Evolutionary conservation across 176 grass and related monocot genomes (phyloP).

Genomic region (Carex myosuroides): DNA sequence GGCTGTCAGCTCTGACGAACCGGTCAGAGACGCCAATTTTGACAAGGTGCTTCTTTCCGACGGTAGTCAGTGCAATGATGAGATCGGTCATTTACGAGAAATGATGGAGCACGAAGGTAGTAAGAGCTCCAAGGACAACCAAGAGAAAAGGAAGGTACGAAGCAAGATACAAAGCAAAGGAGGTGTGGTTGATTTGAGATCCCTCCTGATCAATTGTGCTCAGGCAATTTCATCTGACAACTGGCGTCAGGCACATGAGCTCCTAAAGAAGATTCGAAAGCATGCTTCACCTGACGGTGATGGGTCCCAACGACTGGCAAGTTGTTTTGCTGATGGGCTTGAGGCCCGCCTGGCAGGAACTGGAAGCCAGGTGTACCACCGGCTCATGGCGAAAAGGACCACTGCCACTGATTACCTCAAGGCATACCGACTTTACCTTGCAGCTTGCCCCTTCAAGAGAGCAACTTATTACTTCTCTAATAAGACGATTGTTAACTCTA

Average conservation of each 20-base stretch:
- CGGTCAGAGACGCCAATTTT: slow-evolving; percentile 14
- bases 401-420: slow-evolving; percentile 29
- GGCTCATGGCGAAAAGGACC: slow-evolving; percentile 24
- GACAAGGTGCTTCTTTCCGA: slow-evolving; percentile 16
- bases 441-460: slow-evolving; percentile 40
- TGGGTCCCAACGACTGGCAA: slow-evolving; percentile 37
- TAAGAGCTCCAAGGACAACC: slow-evolving; percentile 12
- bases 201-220: slow-evolving; percentile 17
- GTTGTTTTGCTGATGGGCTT: slow-evolving; percentile 44
- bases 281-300: slow-evolving; percentile 42
- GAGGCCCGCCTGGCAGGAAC: slow-evolving; percentile 49
- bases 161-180: slow-evolving; percentile 11
- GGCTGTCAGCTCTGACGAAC: slow-evolving; percentile 9
- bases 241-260: slow-evolving; percentile 17
- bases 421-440: slow-evolving; percentile 31
- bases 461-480: slow-evolving; percentile 30
- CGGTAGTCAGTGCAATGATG: not conserved
- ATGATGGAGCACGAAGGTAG: not conserved
- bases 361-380: slow-evolving; percentile 35
- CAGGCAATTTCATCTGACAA: slow-evolving; percentile 22
- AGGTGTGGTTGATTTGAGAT: slow-evolving; percentile 14
- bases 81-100: not conserved
- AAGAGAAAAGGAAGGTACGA: slow-evolving; percentile 5
- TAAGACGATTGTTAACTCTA: slow-evolving; percentile 35
- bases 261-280: slow-evolving; percentile 37